phyloP scores from a whole-genome alignment of 2,329 filamentous ascomycete species.

The Exophiala bonariae region DNA sequence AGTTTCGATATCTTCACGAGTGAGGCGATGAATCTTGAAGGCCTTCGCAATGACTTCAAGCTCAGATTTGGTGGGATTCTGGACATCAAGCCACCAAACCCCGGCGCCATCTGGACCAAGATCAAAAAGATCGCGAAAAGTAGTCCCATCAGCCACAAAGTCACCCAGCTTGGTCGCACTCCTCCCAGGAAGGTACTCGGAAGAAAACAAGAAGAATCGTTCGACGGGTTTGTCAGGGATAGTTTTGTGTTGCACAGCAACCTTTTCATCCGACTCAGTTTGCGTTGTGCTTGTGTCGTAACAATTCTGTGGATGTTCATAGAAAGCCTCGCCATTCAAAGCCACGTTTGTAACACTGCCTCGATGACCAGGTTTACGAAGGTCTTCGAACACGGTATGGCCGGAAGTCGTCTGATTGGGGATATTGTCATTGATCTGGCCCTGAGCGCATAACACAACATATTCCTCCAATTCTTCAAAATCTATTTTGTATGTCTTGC shows the following conservation, averaged over 20 bases:
- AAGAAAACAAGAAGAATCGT: constrained; percentile 96
- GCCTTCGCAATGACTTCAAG: constrained; percentile 85
- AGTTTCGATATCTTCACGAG: constrained; percentile 91
- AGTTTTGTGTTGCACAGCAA: constrained; percentile 1
- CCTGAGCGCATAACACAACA: constrained; percentile 60
- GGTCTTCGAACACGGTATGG: constrained; percentile 61
- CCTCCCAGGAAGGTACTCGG: constrained; percentile 88
- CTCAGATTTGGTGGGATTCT: constrained; percentile 86
- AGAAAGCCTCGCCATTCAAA: constrained; percentile 26
- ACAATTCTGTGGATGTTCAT: constrained; percentile 29
- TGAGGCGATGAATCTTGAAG: constrained; percentile 93
- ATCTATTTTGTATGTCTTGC: constrained; percentile 79
- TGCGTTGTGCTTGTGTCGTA: constrained; percentile 22
- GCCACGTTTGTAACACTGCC: constrained; percentile 38
- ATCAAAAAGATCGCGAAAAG: constrained; percentile 83
- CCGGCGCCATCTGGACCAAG: constrained; percentile 65
- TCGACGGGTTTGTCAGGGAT: constrained; percentile 57
- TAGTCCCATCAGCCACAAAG: constrained; percentile 84
- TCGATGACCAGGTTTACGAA: constrained; percentile 46
- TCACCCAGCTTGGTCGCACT: constrained; percentile 87
- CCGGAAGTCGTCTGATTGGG: constrained; percentile 34
- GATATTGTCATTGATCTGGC: constrained; percentile 44
- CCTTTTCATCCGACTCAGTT: constrained; percentile 54
- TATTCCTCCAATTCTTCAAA: constrained; percentile 95
- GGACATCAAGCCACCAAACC: constrained; percentile 98